A percentile compares a stretch with the other conserved stretches of the same genome.
These are phyloP conservation scores for Cupressus sempervirens DNA, from an alignment of 75 land plant species.

Conservation along the genomic window DNA sequence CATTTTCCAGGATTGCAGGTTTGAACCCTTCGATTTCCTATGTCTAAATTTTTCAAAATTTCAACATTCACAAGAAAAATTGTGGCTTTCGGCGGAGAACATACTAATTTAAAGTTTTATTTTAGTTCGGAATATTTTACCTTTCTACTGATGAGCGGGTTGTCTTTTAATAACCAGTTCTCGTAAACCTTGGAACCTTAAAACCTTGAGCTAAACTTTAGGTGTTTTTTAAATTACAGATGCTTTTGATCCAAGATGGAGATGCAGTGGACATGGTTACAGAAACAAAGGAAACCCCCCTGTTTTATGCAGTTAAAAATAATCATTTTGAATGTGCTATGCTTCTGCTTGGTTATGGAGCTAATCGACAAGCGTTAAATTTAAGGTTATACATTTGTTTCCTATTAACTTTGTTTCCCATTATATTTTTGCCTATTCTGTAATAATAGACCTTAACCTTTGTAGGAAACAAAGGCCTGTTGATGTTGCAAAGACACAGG, in stretches of 20 bases:
- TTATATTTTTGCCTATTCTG: not conserved
- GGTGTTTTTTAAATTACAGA: conserved; percentile 10
- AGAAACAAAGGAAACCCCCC: conserved; percentile 59
- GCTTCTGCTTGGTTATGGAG: conserved; percentile 50
- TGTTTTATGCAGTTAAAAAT: conserved; percentile 64
- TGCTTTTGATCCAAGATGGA: conserved; percentile 44
- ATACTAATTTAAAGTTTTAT: not conserved
- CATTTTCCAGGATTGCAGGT: conserved; percentile 53
- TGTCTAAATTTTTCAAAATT: not conserved
- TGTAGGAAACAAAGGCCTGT: conserved; percentile 52
- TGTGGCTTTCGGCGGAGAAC: not conserved
- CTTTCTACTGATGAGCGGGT: not conserved
- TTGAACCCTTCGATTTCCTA: not conserved
- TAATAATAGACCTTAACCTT: not conserved
- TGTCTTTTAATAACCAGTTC: not conserved
- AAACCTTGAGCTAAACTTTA: not conserved
- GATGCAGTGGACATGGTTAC: conserved; percentile 41
- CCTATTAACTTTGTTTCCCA: not conserved
- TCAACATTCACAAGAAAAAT: not conserved
- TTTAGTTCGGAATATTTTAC: not conserved
- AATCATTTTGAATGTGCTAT: conserved; percentile 41
- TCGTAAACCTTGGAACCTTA: not conserved
- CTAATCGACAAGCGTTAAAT: conserved; percentile 35
- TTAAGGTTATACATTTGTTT: conserved; percentile 27
- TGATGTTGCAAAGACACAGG: conserved; percentile 47